Conservation (phyloP, 164 flowering plant genomes). For the Vitis labrusca region DNA sequence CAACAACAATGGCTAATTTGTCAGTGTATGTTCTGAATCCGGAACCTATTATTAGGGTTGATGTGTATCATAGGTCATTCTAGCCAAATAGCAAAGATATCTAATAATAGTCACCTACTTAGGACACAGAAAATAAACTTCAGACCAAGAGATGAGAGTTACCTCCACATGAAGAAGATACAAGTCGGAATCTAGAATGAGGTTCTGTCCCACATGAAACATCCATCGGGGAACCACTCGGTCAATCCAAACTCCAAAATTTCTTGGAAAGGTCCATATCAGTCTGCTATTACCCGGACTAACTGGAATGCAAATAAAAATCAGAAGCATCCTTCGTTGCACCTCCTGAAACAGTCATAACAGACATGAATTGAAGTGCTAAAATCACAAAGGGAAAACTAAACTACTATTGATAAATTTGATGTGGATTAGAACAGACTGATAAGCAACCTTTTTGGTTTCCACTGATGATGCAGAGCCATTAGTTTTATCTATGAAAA, state of each 20-base stretch:
- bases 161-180: conserved; percentile 92
- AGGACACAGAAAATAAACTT: not conserved
- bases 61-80: not conserved
- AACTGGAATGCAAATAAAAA: conserved; percentile 82
- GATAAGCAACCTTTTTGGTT: conserved; percentile 33
- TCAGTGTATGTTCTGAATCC: too few relatives aligned
- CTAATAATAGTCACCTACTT: not conserved
- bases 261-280: conserved; percentile 83
- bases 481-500: conserved; percentile 16
- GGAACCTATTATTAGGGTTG: too few relatives aligned
- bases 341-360: conserved; percentile 31
- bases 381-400: not conserved
- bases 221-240: conserved; percentile 75
- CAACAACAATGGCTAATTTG: too few relatives aligned
- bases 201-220: conserved; percentile 76
- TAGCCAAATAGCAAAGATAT: not conserved
- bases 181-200: conserved; percentile 82
- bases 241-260: conserved; percentile 72
- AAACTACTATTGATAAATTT: too few relatives aligned
- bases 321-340: conserved; percentile 32
- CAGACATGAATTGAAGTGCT: not conserved
- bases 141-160: conserved; percentile 8
- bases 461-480: conserved; percentile 32
- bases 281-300: conserved; percentile 88
- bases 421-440: not conserved